Evolutionary conservation across 2,329 filamentous ascomycete genomes (phyloP).

Genomic region (Sordariomycetes sp.): DNA sequence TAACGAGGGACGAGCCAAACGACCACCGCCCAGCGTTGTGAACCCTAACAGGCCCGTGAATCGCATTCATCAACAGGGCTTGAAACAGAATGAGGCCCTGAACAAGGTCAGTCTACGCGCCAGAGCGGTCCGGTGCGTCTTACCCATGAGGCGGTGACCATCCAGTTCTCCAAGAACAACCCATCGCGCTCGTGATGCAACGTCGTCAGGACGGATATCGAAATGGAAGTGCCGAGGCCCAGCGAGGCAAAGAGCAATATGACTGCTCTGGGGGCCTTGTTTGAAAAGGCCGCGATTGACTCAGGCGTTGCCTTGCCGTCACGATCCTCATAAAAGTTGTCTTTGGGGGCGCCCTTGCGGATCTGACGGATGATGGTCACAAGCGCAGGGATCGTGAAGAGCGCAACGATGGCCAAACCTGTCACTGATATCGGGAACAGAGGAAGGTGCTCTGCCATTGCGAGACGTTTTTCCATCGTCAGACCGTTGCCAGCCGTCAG

Average conservation of each 20-base stretch:
- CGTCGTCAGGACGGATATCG: slow-evolving; percentile 44
- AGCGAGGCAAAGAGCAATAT: slow-evolving; percentile 43
- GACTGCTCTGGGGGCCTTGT: slow-evolving; percentile 43
- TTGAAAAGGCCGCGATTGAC: slow-evolving; percentile 52
- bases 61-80: slow-evolving; percentile 35
- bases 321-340: slow-evolving; percentile 54
- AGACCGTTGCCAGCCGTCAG: not conserved
- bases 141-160: slow-evolving; percentile 55
- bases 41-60: slow-evolving; percentile 39
- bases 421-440: slow-evolving; percentile 18
- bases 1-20: slow-evolving; percentile 35
- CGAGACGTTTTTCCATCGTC: too few relatives aligned
- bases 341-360: slow-evolving; percentile 23
- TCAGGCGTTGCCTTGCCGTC: slow-evolving; percentile 62
- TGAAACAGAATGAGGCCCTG: slow-evolving; percentile 45
- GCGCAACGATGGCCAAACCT: slow-evolving; percentile 22
- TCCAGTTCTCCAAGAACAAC: slow-evolving; percentile 47
- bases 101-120: too few relatives aligned
- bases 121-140: too few relatives aligned
- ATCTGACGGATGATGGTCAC: slow-evolving; percentile 22
- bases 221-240: slow-evolving; percentile 47
- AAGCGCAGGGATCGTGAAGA: slow-evolving; percentile 27
- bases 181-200: slow-evolving; percentile 22
- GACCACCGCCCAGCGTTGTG: slow-evolving; percentile 45
- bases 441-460: not conserved